These are phyloP conservation scores for Gryganskiella cystojenkinii DNA, from an alignment of 192 early-diverging fungal species.

Conservation along the genomic window DNA sequence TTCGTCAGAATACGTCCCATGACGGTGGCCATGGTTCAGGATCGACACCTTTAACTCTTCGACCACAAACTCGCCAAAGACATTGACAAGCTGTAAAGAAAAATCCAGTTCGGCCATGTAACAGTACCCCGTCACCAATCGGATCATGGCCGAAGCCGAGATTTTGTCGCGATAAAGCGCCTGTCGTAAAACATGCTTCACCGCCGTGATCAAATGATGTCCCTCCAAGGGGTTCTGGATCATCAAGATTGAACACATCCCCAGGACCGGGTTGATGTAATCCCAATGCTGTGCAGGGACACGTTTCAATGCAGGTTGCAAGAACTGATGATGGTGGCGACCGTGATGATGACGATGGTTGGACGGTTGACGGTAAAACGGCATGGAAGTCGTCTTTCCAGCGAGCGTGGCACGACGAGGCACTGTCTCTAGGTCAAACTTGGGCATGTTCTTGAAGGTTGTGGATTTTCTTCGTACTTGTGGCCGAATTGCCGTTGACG, in stretches of 20 bases:
- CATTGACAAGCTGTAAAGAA: conserved; percentile 34
- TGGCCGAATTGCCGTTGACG: background rate
- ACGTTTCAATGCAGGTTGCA: background rate
- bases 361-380: no score
- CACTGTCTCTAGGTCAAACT: conserved; percentile 7
- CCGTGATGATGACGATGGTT: no score
- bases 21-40: conserved; percentile 11
- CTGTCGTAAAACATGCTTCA: conserved; percentile 56
- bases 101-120: conserved; percentile 52
- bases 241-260: conserved; percentile 62
- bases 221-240: conserved; percentile 60
- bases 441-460: conserved; percentile 4
- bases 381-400: no score
- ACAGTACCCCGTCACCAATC: conserved; percentile 57
- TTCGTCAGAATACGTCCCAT: conserved; percentile 3
- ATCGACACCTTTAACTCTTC: conserved; percentile 55
- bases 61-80: conserved; percentile 59
- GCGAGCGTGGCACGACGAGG: no score
- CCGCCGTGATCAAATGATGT: conserved; percentile 49
- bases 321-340: background rate
- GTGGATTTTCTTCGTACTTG: conserved; percentile 1
- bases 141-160: conserved; percentile 52
- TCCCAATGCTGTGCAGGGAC: conserved; percentile 47
- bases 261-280: conserved; percentile 55
- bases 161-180: conserved; percentile 56